A percentile compares a stretch with the other conserved stretches of the same genome.
These are phyloP conservation scores for Phtheirospermum japonicum DNA, from an alignment of 257 asterid species.

Conservation along the genomic window DNA sequence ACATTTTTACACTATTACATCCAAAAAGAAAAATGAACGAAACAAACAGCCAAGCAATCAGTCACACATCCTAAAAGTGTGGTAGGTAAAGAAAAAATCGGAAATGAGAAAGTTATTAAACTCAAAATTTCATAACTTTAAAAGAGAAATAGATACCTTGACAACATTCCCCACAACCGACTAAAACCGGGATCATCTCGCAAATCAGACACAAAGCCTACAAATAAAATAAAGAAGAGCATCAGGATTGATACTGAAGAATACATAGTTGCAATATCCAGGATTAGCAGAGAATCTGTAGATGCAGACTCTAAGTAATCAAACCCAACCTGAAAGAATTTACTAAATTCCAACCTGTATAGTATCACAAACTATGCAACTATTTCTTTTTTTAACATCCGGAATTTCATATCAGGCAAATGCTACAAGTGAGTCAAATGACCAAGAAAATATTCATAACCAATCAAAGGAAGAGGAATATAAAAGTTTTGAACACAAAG, in stretches of 20 bases:
- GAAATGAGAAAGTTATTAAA: conserved; percentile 1
- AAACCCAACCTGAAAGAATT: background rate
- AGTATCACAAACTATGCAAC: background rate
- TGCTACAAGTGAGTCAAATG: conserved; percentile 13
- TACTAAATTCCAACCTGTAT: background rate
- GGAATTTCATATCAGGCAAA: conserved; percentile 4
- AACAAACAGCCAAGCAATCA: background rate
- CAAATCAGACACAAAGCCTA: conserved; percentile 72
- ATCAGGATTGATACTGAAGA: conserved; percentile 19
- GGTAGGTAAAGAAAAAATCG: background rate
- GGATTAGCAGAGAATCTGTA: conserved; percentile 9
- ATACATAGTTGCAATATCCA: conserved; percentile 9
- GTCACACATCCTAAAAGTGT: background rate
- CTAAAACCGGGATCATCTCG: conserved; percentile 90
- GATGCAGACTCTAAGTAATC: conserved; percentile 18
- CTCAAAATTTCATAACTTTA: conserved; percentile 4
- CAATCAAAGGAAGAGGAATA: conserved; percentile 14
- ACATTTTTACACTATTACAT: background rate
- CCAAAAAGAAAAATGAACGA: background rate
- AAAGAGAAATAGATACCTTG: conserved; percentile 57
- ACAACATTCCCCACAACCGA: conserved; percentile 85
- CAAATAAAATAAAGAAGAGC: conserved; percentile 23
- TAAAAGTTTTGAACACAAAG: conserved; percentile 1
- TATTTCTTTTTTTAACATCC: background rate
- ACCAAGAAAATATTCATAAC: conserved; percentile 16